A percentile compares a stretch with the other conserved stretches of the same genome.
Conservation (phyloP, 805 yeast species). For the Candida mattraensis region DNA sequence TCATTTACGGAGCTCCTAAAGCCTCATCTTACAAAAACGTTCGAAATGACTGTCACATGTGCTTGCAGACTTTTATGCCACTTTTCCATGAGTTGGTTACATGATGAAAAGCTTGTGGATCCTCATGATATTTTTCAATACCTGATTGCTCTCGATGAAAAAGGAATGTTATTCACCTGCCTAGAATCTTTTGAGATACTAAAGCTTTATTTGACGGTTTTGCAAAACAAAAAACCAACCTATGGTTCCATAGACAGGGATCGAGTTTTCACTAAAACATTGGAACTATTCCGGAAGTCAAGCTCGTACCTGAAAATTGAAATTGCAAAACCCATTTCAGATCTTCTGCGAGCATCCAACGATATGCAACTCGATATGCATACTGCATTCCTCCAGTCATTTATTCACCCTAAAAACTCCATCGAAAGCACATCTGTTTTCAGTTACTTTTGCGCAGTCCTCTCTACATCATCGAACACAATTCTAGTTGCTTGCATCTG, state of each 20-base stretch:
- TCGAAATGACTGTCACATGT: constrained; percentile 38
- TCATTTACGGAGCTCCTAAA: constrained; percentile 18
- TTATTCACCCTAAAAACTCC: constrained; percentile 38
- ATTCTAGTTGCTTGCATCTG: constrained; percentile 37
- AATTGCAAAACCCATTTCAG: constrained; percentile 20
- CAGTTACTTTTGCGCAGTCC: constrained; percentile 34
- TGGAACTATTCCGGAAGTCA: constrained; percentile 12
- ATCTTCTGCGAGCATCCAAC: constrained; percentile 2
- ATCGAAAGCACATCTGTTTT: constrained; percentile 41
- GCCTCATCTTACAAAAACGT: constrained; percentile 33
- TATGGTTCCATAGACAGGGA: constrained; percentile 3
- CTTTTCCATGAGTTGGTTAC: constrained; percentile 33
- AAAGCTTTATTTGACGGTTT: constrained; percentile 33
- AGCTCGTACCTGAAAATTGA: constrained; percentile 25
- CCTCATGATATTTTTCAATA: constrained; percentile 46
- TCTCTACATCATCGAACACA: constrained; percentile 34
- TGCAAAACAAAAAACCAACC: constrained; percentile 19
- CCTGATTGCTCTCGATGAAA: constrained; percentile 41
- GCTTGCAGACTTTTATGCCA: constrained; percentile 33
- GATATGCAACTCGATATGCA: constrained; percentile 31
- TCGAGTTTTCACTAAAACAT: background rate
- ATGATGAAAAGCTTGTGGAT: constrained; percentile 6
- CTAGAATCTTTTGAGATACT: constrained; percentile 33
- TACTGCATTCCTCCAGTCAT: constrained; percentile 30
- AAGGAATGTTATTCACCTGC: constrained; percentile 41